Conservation (phyloP, 371 early-diverging fungal species). For the Mortierella polycephala region DNA sequence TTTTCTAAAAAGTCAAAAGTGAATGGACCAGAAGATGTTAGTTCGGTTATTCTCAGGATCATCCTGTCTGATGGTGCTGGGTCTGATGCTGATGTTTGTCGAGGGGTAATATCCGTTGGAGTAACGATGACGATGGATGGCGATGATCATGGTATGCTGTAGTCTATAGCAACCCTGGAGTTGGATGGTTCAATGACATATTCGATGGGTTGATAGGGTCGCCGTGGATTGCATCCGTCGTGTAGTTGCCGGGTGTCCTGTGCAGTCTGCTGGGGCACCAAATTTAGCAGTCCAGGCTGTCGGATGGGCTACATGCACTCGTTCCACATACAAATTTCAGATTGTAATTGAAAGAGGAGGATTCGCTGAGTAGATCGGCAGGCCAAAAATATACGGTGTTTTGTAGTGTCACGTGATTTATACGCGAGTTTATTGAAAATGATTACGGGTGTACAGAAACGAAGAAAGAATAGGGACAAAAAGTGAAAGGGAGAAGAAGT, state of each 20-base stretch:
- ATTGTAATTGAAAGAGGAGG: too few relatives aligned
- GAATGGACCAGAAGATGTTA: background rate
- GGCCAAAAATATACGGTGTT: too few relatives aligned
- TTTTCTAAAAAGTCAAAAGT: slow-evolving; percentile 53
- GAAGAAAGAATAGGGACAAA: too few relatives aligned
- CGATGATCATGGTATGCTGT: background rate
- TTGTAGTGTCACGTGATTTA: too few relatives aligned
- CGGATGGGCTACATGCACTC: too few relatives aligned
- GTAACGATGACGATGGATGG: background rate
- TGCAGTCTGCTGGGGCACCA: too few relatives aligned
- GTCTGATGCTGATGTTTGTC: background rate
- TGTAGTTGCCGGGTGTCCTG: background rate
- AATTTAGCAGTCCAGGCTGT: too few relatives aligned
- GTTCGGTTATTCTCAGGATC: background rate
- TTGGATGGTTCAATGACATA: background rate
- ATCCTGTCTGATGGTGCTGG: background rate
- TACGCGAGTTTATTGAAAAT: too few relatives aligned
- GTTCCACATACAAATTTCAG: too few relatives aligned
- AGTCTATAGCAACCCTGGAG: background rate
- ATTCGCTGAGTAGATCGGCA: too few relatives aligned
- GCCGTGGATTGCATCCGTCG: background rate
- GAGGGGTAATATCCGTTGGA: background rate
- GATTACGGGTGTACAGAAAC: too few relatives aligned
- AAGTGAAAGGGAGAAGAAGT: background rate
- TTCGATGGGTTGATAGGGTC: background rate